Percentiles rank a stretch among this genome's conserved stretches.
Evolutionary conservation across 257 asterid genomes (phyloP).

Genomic region (Salvia miltiorrhiza): DNA sequence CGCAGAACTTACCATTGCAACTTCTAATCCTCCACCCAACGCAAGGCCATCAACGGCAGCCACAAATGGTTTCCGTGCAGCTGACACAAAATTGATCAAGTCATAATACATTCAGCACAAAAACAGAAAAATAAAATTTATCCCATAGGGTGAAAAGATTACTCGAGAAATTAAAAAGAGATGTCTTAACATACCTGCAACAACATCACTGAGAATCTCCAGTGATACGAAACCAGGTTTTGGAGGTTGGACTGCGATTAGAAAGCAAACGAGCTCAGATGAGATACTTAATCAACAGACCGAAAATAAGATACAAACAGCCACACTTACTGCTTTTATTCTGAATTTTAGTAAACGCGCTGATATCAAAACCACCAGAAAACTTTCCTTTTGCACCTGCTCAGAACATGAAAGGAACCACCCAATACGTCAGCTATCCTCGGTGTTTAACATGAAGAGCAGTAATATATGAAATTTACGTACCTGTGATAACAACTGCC

Average conservation of each 20-base stretch:
- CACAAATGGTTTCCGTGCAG: slow-evolving; percentile 86
- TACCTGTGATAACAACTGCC: slow-evolving; percentile 88
- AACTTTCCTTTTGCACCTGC: slow-evolving; percentile 91
- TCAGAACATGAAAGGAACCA: slow-evolving; percentile 22
- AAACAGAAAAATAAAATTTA: not conserved
- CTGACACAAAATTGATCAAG: slow-evolving; percentile 34
- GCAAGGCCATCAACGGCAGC: slow-evolving; percentile 99
- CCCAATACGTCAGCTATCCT: slow-evolving; percentile 15
- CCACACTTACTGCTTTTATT: slow-evolving; percentile 53
- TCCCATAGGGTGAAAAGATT: not conserved
- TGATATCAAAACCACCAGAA: slow-evolving; percentile 91
- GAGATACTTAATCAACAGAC: slow-evolving; percentile 9
- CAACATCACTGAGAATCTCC: slow-evolving; percentile 72
- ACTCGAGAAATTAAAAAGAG: not conserved
- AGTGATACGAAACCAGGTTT: slow-evolving; percentile 82
- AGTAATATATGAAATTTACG: not conserved
- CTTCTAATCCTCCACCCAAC: slow-evolving; percentile 97
- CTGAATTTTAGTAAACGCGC: slow-evolving; percentile 74
- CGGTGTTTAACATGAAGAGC: slow-evolving; percentile 9
- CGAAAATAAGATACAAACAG: not conserved
- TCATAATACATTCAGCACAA: not conserved
- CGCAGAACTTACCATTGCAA: slow-evolving; percentile 73
- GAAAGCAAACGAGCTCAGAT: slow-evolving; percentile 34
- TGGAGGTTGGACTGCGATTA: slow-evolving; percentile 65
- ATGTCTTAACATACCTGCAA: slow-evolving; percentile 54